phyloP scores from a whole-genome alignment of 345 rosid genomes.

The Euclidium syriacum region DNA sequence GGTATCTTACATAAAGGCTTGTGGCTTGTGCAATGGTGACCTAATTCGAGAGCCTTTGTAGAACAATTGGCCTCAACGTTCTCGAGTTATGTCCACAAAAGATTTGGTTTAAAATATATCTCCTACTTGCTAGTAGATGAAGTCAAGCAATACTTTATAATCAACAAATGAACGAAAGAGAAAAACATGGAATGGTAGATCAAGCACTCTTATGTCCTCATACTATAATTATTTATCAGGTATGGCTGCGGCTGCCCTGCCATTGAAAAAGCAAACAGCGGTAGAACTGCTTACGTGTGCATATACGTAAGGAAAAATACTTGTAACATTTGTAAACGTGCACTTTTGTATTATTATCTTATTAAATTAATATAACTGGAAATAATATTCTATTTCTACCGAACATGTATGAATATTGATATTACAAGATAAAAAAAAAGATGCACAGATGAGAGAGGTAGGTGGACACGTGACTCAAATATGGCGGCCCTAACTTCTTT shows the following conservation, averaged over 20 bases:
- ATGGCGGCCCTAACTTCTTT: constrained; percentile 24
- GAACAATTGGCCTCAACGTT: too few species aligned
- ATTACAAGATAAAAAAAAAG: not conserved
- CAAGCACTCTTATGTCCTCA: not conserved
- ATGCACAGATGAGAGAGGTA: not conserved
- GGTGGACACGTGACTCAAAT: constrained; percentile 33
- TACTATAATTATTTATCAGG: not conserved
- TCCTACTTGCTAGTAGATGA: constrained; percentile 15
- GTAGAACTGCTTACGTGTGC: constrained; percentile 17
- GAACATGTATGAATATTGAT: not conserved
- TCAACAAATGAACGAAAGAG: not conserved
- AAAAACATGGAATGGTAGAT: constrained; percentile 10
- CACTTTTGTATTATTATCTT: not conserved
- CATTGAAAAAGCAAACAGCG: not conserved
- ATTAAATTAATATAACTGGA: not conserved
- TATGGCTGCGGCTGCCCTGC: constrained; percentile 14
- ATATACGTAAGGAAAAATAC: not conserved
- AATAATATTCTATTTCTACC: not conserved
- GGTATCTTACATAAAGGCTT: too few species aligned
- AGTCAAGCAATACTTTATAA: not conserved
- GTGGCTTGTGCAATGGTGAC: too few species aligned
- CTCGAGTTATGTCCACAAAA: not conserved
- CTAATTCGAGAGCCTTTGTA: too few species aligned
- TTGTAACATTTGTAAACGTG: not conserved
- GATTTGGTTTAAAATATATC: not conserved